phyloP scores from a whole-genome alignment of 768 basidiomycete genomes.

The Gloeostereum incarnatum region DNA sequence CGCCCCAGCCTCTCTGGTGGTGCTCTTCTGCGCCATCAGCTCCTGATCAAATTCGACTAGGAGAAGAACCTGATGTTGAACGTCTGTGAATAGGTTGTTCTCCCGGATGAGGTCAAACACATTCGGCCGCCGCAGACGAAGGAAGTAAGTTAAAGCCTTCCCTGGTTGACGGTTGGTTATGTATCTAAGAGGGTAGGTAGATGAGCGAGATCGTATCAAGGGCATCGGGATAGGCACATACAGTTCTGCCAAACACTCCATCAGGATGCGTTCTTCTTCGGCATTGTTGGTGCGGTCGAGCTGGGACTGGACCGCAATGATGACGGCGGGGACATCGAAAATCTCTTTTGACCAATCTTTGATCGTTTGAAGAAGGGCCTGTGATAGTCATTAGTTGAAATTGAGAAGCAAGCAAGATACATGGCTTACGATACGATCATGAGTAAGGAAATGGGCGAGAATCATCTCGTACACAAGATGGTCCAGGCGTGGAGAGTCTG shows the following conservation, averaged over 20 bases:
- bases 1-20: constrained; percentile 21
- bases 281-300: constrained; percentile 46
- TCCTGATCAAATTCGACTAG: constrained; percentile 95
- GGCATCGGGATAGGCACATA: constrained; percentile 22
- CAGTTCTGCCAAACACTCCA: constrained; percentile 94
- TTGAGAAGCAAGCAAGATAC: constrained; percentile 2
- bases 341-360: constrained; percentile 87
- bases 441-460: constrained; percentile 73
- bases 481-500: constrained; percentile 68
- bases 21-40: constrained; percentile 36
- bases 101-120: constrained; percentile 94
- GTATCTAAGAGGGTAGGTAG: constrained; percentile 41
- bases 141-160: constrained; percentile 86
- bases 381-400: constrained; percentile 5
- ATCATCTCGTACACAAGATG: constrained; percentile 94
- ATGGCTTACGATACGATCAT: constrained; percentile 57
- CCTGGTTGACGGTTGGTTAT: constrained; percentile 85
- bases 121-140: constrained; percentile 77
- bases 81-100: constrained; percentile 88
- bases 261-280: constrained; percentile 57
- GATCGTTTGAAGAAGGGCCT: constrained; percentile 74
- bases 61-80: constrained; percentile 86
- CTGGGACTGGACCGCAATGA: constrained; percentile 80
- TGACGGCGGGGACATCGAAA: constrained; percentile 81
- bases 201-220: not conserved